Conservation (phyloP, 305 asterid species). For the Fraxinus platypoda region DNA sequence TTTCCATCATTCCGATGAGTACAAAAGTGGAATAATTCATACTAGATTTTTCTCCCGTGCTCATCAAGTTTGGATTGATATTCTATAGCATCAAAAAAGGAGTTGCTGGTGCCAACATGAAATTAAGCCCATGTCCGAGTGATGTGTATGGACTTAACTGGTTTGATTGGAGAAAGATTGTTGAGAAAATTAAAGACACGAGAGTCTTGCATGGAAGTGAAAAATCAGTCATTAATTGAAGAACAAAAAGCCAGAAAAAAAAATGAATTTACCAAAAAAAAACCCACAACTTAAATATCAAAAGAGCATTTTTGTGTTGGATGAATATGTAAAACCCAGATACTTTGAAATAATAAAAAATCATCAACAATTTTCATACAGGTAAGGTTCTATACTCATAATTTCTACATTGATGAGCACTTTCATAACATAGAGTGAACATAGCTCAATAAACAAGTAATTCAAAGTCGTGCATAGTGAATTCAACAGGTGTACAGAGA, state of each 20-base stretch:
- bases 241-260: too few species aligned
- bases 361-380: too few species aligned
- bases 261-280: too few species aligned
- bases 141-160: slow-evolving; percentile 64
- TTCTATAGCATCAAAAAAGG: too few species aligned
- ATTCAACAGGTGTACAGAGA: background rate
- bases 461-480: background rate
- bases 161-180: slow-evolving; percentile 86
- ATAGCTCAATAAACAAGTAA: background rate
- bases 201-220: slow-evolving; percentile 63
- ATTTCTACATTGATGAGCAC: background rate
- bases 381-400: background rate
- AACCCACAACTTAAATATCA: too few species aligned
- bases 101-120: background rate
- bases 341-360: too few species aligned
- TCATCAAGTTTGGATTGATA: background rate
- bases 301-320: too few species aligned
- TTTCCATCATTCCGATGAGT: too few species aligned
- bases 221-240: background rate
- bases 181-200: slow-evolving; percentile 82
- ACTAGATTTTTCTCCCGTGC: background rate
- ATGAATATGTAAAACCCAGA: too few species aligned
- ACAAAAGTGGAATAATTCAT: background rate
- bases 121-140: background rate
- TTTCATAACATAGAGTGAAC: background rate